Base-by-base conservation (phyloP, 1,139 yeast genomes). In the Waltiozyma solani region DNA sequence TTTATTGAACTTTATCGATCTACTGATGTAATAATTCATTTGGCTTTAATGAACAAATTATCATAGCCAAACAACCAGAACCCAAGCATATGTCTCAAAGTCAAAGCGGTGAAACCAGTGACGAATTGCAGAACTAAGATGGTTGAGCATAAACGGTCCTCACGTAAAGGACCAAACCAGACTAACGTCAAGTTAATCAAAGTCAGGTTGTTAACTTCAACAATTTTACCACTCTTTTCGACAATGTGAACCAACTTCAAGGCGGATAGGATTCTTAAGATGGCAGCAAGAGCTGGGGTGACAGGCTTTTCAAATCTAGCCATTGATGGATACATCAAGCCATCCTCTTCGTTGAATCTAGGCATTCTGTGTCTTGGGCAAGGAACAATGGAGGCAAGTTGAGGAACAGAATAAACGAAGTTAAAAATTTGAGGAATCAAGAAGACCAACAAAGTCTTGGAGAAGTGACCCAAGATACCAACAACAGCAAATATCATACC, bases 401-500 rank as follows among this genome's bases (percentile, higher is more conserved):
- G 99, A 3, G 98, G 98, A 6, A 79, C 75, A 1, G 96, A 85
- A 59, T 87, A 91, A 14, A 85, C 46, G 50, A 93, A 93, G 57
- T 91, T 91, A 60, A 86, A 62, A 38, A 91, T 84, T 60, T 91
- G 98, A 1, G 97, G 97, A 29, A 85, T 64, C 57, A 91, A 81
- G 57, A 91, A 81, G 30, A 89, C 62, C 58, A 91, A 65, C 50
- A 91, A 67, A 0, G 99, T 91, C 61, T 91, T 91, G 36, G 96
- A 85, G 58, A 89, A 93, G 63, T 91, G 99, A 2, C 97, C 97
- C 44, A 86, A 71, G 34, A 91, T 93, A 3, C 97, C 97, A 22
- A 86, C 95, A 30, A 89, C 93, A 0, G 97, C 98, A 61, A 91
- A 89, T 1, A 91, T 95, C 98, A 91, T 91, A 4, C 99, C 99